Conservation (phyloP, 2,329 filamentous ascomycete species). For the Lasiodiplodia sp. region DNA sequence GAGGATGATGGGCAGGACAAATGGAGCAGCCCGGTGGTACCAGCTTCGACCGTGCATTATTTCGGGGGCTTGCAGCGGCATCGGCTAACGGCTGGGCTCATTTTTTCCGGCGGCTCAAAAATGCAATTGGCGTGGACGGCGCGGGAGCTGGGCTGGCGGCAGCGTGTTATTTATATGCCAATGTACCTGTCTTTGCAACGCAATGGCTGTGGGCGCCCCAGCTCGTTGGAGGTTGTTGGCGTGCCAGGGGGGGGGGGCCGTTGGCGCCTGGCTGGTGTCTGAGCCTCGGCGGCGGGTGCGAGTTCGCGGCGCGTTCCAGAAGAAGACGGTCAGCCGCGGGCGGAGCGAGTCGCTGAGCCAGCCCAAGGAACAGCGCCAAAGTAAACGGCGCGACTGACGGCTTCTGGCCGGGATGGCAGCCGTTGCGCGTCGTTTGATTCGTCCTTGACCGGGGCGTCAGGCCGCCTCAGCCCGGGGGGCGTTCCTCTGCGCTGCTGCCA, state of each 20-base stretch:
- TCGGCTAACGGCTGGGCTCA: constrained; percentile 14
- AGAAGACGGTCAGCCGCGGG: constrained; percentile 20
- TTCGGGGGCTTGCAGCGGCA: constrained; percentile 26
- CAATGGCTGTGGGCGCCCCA: constrained; percentile 6
- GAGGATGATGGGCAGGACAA: constrained; percentile 25
- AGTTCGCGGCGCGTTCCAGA: constrained; percentile 26
- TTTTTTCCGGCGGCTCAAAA: background rate
- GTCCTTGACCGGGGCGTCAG: constrained; percentile 15
- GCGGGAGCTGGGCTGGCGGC: background rate
- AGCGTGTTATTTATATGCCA: background rate
- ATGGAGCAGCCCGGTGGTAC: constrained; percentile 25
- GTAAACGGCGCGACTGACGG: constrained; percentile 16
- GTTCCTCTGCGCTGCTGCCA: background rate
- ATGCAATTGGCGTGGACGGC: background rate
- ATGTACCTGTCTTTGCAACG: background rate
- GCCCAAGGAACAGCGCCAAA: constrained; percentile 21
- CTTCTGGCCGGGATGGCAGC: constrained; percentile 14
- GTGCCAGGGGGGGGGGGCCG: constrained; percentile 9
- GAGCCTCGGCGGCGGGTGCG: background rate
- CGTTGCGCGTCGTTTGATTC: constrained; percentile 26
- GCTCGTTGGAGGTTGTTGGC: background rate
- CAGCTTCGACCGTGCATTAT: constrained; percentile 27
- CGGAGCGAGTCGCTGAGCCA: constrained; percentile 7
- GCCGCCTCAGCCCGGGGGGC: constrained; percentile 8
- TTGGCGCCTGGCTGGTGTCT: constrained; percentile 9